Conservation (phyloP, 441 rosid genomes). For the Iberis amara region DNA sequence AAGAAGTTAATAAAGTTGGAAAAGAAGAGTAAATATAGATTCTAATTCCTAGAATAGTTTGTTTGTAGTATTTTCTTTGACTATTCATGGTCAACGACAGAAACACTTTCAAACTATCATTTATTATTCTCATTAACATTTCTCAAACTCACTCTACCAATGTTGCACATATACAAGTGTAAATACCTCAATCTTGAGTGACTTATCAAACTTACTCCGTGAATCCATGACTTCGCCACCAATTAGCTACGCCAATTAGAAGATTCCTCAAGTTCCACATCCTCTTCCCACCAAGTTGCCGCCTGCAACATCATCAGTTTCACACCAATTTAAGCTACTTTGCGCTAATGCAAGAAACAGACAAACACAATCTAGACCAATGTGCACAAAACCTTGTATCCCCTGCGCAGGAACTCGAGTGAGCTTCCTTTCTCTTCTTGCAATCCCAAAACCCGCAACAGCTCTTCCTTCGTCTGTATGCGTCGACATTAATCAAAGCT, state of each 20-base stretch:
- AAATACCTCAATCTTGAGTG: slow-evolving; percentile 12
- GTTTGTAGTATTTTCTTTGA: neutral
- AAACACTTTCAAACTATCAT: slow-evolving; percentile 12
- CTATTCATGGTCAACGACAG: neutral
- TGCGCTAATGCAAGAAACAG: slow-evolving; percentile 8
- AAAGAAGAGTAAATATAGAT: neutral
- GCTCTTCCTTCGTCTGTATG: slow-evolving; percentile 83
- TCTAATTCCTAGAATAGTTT: slow-evolving; percentile 12
- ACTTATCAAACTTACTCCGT: slow-evolving; percentile 22
- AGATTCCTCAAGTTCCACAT: slow-evolving; percentile 64
- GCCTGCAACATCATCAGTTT: slow-evolving; percentile 40
- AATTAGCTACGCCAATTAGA: slow-evolving; percentile 81
- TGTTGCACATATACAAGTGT: slow-evolving; percentile 22
- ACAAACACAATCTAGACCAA: slow-evolving; percentile 10
- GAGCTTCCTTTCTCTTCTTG: slow-evolving; percentile 92
- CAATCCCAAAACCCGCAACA: slow-evolving; percentile 78
- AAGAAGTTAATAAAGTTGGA: slow-evolving; percentile 12
- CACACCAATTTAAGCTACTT: slow-evolving; percentile 10
- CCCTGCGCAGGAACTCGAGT: slow-evolving; percentile 80
- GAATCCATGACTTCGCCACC: slow-evolving; percentile 13
- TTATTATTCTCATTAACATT: slow-evolving; percentile 14
- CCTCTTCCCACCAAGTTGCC: slow-evolving; percentile 98
- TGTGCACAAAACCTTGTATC: slow-evolving; percentile 58
- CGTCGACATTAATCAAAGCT: slow-evolving; percentile 21
- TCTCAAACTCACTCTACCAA: slow-evolving; percentile 11